Evolutionary conservation across 768 basidiomycete species (phyloP).

Genomic region (Psilocybe tampanensis): DNA sequence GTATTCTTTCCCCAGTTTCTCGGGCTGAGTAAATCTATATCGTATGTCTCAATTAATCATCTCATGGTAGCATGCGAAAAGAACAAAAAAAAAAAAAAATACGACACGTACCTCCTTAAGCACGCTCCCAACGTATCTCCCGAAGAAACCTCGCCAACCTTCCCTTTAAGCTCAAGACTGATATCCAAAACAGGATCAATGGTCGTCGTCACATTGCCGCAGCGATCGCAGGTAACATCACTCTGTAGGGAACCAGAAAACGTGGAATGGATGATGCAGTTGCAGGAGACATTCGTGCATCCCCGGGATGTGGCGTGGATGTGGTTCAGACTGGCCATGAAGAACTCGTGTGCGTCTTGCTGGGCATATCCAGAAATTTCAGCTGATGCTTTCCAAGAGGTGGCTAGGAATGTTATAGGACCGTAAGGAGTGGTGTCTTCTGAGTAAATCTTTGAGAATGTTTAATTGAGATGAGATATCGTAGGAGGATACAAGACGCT

Average conservation of each 20-base stretch:
- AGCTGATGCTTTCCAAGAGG: conserved; percentile 79
- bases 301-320: conserved; percentile 81
- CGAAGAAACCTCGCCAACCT: conserved; percentile 41
- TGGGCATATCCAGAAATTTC: conserved; percentile 92
- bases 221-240: conserved; percentile 87
- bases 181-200: conserved; percentile 91
- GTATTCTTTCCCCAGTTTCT: conserved; percentile 86
- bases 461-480: neutral
- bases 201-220: conserved; percentile 76
- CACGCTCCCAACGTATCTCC: conserved; percentile 75
- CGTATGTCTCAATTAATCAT: neutral
- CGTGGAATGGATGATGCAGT: conserved; percentile 89
- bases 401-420: conserved; percentile 79
- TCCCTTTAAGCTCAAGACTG: conserved; percentile 75
- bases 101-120: conserved; percentile 57
- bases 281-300: conserved; percentile 77
- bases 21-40: conserved; percentile 79
- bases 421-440: conserved; percentile 67
- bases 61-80: too few relatives aligned
- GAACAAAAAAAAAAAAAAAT: conserved; percentile 12
- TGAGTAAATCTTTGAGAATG: conserved; percentile 49
- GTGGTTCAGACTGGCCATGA: conserved; percentile 83
- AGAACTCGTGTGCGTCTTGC: conserved; percentile 92
- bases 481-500: neutral
- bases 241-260: conserved; percentile 88